These are phyloP conservation scores for Chlamydomonas incerta DNA, from an alignment of 139 green algal genomes.

Conservation along the genomic window DNA sequence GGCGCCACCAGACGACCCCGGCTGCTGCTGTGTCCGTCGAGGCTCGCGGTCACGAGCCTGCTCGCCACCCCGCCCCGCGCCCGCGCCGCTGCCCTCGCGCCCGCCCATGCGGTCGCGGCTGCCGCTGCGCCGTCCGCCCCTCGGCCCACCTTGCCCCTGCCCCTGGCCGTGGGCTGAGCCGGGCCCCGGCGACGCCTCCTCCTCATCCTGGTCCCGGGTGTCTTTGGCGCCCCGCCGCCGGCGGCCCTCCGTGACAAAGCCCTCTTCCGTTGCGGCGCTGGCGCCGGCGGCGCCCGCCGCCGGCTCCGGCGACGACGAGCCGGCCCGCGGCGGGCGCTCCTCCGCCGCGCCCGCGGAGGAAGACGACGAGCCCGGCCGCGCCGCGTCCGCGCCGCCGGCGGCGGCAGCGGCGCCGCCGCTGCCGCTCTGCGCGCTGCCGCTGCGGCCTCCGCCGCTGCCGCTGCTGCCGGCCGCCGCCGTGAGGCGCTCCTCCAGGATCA, in stretches of 20 bases:
- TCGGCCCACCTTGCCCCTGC: not conserved
- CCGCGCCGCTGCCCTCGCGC: not conserved
- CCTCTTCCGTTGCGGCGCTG: not conserved
- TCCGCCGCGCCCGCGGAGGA: not conserved
- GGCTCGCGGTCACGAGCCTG: slow-evolving; percentile 5
- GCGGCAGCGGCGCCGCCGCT: not conserved
- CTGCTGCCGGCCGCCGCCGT: not conserved
- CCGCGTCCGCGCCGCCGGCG: too few relatives aligned
- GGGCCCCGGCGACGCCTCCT: not conserved
- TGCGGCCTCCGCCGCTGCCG: not conserved
- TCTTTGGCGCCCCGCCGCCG: slow-evolving; percentile 29
- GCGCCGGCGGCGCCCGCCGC: not conserved
- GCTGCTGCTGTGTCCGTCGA: not conserved
- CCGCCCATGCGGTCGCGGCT: slow-evolving; percentile 27
- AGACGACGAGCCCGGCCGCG: not conserved
- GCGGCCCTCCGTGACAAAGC: slow-evolving; percentile 33
- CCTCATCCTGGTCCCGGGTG: slow-evolving; percentile 36
- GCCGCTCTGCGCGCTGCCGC: too few relatives aligned
- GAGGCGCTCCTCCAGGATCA: slow-evolving; percentile 63
- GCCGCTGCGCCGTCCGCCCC: slow-evolving; percentile 11
- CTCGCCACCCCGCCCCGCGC: not conserved
- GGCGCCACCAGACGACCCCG: too few relatives aligned
- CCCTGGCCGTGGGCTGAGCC: too few relatives aligned
- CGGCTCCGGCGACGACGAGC: too few relatives aligned
- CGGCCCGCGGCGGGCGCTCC: too few relatives aligned